phyloP scores from a whole-genome alignment of 495 filamentous ascomycete genomes.

The Emericellopsis terricola region DNA sequence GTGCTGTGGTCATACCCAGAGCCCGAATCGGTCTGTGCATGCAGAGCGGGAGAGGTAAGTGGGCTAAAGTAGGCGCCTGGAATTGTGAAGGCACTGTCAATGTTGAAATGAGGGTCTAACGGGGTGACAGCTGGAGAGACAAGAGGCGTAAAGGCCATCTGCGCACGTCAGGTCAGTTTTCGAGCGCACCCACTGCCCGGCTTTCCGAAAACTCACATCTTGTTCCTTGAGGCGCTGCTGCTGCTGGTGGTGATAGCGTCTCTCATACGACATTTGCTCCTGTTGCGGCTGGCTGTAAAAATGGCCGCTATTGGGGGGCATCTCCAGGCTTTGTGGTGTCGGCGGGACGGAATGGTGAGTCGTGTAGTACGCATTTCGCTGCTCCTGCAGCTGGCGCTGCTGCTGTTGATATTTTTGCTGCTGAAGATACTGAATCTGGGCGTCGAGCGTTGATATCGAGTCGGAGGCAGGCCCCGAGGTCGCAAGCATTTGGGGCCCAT shows the following conservation, averaged over 20 bases:
- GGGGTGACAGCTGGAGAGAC: conserved; percentile 92
- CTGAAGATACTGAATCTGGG: conserved; percentile 44
- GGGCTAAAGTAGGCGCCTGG: conserved; percentile 89
- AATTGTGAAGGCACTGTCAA: conserved; percentile 61
- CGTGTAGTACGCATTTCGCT: conserved; percentile 28
- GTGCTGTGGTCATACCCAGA: conserved; percentile 21
- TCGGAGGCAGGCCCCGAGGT: conserved; percentile 16
- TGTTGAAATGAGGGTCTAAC: conserved; percentile 62
- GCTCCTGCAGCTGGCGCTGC: conserved; percentile 37
- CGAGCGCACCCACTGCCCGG: background rate
- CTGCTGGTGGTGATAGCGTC: conserved; percentile 40
- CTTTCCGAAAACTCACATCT: conserved; percentile 37
- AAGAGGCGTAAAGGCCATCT: conserved; percentile 86
- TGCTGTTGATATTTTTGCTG: conserved; percentile 36
- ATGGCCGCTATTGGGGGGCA: conserved; percentile 48
- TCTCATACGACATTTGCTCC: conserved; percentile 41
- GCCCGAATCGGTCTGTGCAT: conserved; percentile 48
- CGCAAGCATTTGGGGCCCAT: conserved; percentile 24
- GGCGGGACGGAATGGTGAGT: conserved; percentile 61
- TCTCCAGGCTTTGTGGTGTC: conserved; percentile 82
- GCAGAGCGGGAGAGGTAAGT: conserved; percentile 76
- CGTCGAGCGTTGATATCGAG: conserved; percentile 31
- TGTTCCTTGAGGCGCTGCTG: conserved; percentile 51
- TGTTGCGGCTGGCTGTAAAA: conserved; percentile 38
- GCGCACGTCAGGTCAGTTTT: conserved; percentile 2